Evolutionary conservation across 139 green algal species (phyloP).

Genomic region (Coccomyxa sp.): DNA sequence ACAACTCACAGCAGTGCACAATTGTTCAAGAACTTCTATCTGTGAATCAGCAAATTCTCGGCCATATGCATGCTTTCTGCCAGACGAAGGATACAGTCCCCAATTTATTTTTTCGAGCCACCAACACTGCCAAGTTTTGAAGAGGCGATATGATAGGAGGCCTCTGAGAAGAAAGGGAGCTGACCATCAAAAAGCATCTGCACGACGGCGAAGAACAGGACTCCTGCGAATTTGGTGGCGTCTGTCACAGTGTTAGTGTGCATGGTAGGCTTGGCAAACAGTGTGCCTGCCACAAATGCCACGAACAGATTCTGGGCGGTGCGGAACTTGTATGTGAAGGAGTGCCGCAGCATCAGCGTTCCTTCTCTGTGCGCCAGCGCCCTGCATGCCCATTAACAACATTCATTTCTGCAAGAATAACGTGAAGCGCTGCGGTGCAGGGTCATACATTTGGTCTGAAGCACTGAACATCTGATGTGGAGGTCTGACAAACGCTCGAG

Average conservation of each 20-base stretch:
- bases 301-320: conserved; percentile 6
- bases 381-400: conserved; percentile 17
- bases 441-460: too few relatives aligned
- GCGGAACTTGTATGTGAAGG: conserved; percentile 39
- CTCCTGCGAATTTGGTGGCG: conserved; percentile 17
- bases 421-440: too few relatives aligned
- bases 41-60: too few relatives aligned
- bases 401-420: too few relatives aligned
- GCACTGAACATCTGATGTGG: too few relatives aligned
- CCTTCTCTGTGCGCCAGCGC: conserved; percentile 35
- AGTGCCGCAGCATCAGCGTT: conserved; percentile 48
- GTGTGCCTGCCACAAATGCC: conserved; percentile 8
- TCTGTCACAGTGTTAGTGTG: conserved; percentile 3
- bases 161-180: background rate
- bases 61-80: too few relatives aligned
- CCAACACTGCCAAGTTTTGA: too few relatives aligned
- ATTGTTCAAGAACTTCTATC: too few relatives aligned
- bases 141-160: background rate
- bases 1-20: too few relatives aligned
- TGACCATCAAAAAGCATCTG: conserved; percentile 9
- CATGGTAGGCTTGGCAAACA: conserved; percentile 6
- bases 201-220: conserved; percentile 29
- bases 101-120: too few relatives aligned
- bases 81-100: too few relatives aligned
- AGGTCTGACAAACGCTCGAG: too few relatives aligned